A percentile compares a stretch with the other conserved stretches of the same genome.
Conservation (phyloP, 1,139 yeast species). For the Neolecta irregularis region DNA sequence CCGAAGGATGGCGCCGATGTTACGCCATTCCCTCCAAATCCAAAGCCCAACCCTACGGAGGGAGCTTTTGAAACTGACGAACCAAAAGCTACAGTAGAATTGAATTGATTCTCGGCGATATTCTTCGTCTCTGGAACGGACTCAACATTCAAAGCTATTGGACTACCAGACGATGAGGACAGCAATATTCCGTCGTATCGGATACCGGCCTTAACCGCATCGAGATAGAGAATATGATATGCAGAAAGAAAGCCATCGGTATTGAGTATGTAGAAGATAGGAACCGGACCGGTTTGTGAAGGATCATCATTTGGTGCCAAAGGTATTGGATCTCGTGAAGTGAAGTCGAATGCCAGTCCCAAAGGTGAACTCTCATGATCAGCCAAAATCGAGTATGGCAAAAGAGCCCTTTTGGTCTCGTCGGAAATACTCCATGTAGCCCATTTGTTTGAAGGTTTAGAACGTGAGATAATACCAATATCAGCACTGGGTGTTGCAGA, state of each 20-base stretch:
- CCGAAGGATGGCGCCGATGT: no score
- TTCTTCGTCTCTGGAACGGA: no score
- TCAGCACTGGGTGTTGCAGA: slow-evolving; percentile 9
- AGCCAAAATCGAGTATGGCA: slow-evolving; percentile 6
- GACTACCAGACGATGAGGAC: no score
- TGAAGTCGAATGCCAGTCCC: slow-evolving; percentile 6
- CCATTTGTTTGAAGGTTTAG: slow-evolving; percentile 5
- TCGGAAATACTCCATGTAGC: slow-evolving; percentile 6
- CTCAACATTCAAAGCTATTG: no score
- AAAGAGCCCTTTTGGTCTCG: slow-evolving; percentile 8
- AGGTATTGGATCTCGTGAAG: slow-evolving; percentile 5
- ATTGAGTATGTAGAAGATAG: slow-evolving; percentile 7
- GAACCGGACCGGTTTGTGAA: slow-evolving; percentile 2
- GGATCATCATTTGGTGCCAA: slow-evolving; percentile 5
- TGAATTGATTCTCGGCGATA: no score
- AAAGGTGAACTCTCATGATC: slow-evolving; percentile 8
- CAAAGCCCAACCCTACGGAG: no score
- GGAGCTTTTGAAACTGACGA: no score
- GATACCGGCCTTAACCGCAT: slow-evolving; percentile 4
- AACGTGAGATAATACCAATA: slow-evolving; percentile 4
- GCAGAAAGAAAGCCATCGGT: slow-evolving; percentile 5
- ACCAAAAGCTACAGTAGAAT: no score
- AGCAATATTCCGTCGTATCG: no score
- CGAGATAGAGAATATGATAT: slow-evolving; percentile 6
- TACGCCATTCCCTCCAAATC: no score